Evolutionary conservation across 2,329 filamentous ascomycete genomes (phyloP).

Genomic region (Aphanoascus verrucosus): DNA sequence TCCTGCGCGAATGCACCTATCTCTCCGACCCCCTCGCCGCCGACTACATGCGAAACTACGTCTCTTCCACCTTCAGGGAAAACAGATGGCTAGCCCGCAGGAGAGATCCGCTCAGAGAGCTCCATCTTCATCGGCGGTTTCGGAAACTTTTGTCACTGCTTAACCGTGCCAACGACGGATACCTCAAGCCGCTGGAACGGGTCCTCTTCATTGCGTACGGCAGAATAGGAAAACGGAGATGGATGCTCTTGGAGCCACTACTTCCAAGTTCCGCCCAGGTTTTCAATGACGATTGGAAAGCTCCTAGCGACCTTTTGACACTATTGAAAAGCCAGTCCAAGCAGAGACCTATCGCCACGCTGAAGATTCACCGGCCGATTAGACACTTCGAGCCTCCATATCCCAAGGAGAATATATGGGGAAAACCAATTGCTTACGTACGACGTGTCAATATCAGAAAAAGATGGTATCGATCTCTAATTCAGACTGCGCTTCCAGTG

Average conservation of each 20-base stretch:
- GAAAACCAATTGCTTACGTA: slow-evolving; percentile 24
- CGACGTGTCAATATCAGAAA: slow-evolving; percentile 26
- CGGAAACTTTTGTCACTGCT: slow-evolving; percentile 36
- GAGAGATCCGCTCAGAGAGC: not conserved
- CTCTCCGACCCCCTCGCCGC: slow-evolving; percentile 49
- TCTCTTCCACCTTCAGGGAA: slow-evolving; percentile 40
- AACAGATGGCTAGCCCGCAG: slow-evolving; percentile 19
- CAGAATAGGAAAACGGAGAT: slow-evolving; percentile 43
- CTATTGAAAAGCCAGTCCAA: slow-evolving; percentile 8
- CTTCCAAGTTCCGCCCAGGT: slow-evolving; percentile 4
- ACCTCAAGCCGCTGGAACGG: slow-evolving; percentile 40
- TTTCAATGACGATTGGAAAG: slow-evolving; percentile 13
- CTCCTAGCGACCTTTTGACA: slow-evolving; percentile 6
- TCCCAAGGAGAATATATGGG: slow-evolving; percentile 31
- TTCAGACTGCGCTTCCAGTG: slow-evolving; percentile 29
- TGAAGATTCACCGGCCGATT: slow-evolving; percentile 18
- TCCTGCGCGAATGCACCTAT: slow-evolving; percentile 50
- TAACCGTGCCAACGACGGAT: slow-evolving; percentile 46
- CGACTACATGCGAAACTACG: slow-evolving; percentile 40
- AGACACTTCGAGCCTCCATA: slow-evolving; percentile 21
- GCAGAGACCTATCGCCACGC: slow-evolving; percentile 18
- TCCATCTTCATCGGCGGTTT: slow-evolving; percentile 20
- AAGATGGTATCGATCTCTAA: slow-evolving; percentile 29
- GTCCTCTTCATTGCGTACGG: slow-evolving; percentile 48
- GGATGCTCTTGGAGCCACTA: slow-evolving; percentile 34